Evolutionary conservation across 23 red algal species (phyloP).

Genomic region (Gracilaria gracilis): DNA sequence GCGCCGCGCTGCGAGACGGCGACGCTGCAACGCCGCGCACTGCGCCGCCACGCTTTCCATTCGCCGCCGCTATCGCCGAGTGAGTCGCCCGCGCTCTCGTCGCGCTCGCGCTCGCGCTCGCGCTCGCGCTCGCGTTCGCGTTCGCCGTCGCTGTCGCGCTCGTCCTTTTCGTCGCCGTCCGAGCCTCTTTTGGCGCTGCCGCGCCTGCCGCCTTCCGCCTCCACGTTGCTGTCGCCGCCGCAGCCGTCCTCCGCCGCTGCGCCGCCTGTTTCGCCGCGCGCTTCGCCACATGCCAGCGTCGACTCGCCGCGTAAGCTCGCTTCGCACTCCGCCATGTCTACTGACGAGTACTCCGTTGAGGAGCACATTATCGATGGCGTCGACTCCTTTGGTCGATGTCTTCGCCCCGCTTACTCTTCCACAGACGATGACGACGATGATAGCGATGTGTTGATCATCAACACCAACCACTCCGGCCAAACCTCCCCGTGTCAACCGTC

Average conservation of each 20-base stretch:
- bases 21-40: background rate
- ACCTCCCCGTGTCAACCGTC: background rate
- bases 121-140: background rate
- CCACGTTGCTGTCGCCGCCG: background rate
- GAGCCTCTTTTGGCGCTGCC: too few species aligned
- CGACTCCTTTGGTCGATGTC: constrained; percentile 17
- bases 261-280: background rate
- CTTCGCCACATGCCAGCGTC: background rate
- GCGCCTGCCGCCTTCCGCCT: background rate
- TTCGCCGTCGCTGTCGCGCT: background rate
- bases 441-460: constrained; percentile 28
- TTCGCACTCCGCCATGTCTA: background rate
- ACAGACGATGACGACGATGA: constrained; percentile 16
- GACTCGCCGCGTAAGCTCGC: background rate
- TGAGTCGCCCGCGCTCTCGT: background rate
- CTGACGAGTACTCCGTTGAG: background rate
- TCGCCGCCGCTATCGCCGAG: too few species aligned
- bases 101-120: too few species aligned
- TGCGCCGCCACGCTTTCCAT: background rate
- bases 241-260: background rate
- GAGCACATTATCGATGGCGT: constrained; percentile 39
- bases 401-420: background rate
- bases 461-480: constrained; percentile 18
- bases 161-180: background rate
- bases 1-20: too few species aligned